Evolutionary conservation across 139 green algal genomes (phyloP), one percentile per base, ranked within the genome.

Genomic region (Micractinium sp.): DNA sequence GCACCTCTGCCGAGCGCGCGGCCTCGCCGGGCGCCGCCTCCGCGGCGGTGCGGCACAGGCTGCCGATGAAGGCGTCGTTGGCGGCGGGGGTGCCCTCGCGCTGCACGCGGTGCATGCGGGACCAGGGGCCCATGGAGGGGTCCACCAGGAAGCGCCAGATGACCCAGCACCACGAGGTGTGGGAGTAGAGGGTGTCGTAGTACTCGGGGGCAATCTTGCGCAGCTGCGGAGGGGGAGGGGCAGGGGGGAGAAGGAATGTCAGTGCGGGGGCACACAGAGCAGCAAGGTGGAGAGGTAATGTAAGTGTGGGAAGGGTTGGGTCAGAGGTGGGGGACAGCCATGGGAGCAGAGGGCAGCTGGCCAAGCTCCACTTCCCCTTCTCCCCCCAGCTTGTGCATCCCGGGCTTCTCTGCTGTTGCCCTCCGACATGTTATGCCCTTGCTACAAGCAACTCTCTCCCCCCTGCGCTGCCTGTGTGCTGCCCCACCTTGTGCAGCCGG

Each of bases 201-300:
- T 93, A 96, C 89, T 97, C 95, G 35, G 95, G 94, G 2, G 94
- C 95, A 82, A 96, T 96, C 36, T 92, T 84, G 5, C 87, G 91
- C 88, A 96, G 89, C 86, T 91, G 90, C 86, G 83, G 39, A 4
- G 18, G 61, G 60, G n/a, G 20, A 60, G 61, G n/a, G 81, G 19
- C 56, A 4, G 31, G 56, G 25, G 9, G 76, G 47, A 36, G 82
- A 16, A 47, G 41, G 39, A 0, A 5, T 23, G 33, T 33, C 31
- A 38, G 66, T 18, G 27, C 14, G 25, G 36, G 29, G 5, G n/a
- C n/a, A n/a, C n/a, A n/a, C n/a, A n/a, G n/a, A n/a, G n/a, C n/a
- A n/a, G n/a, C n/a, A n/a, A n/a, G n/a, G n/a, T n/a, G n/a, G n/a
- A n/a, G n/a, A n/a, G n/a, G n/a, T n/a, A n/a, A n/a, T n/a, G n/a